phyloP scores from a whole-genome alignment of 352 stramenopile species.

The Pythium phragmitis region DNA sequence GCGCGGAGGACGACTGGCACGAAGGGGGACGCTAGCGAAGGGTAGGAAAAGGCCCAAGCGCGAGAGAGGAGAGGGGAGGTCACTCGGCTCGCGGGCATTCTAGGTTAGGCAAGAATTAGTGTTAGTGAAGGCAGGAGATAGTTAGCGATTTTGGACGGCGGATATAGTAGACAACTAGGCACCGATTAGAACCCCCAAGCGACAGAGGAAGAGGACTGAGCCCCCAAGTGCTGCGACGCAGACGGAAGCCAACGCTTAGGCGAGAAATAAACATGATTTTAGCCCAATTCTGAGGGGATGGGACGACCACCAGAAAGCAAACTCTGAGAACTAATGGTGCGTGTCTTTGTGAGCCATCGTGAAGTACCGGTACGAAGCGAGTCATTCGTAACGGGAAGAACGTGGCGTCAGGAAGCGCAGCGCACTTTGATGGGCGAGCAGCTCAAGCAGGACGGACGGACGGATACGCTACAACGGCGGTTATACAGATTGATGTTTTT shows the following conservation, averaged over 20 bases:
- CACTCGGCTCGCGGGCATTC: background rate
- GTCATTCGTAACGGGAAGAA: no score
- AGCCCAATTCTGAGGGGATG: background rate
- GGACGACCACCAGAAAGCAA: constrained; percentile 28
- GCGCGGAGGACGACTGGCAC: no score
- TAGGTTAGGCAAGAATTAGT: constrained; percentile 13
- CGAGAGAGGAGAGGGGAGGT: no score
- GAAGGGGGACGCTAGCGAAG: no score
- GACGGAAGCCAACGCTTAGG: no score
- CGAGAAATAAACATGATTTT: constrained; percentile 5
- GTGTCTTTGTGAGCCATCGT: constrained; percentile 9
- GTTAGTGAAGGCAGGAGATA: constrained; percentile 1
- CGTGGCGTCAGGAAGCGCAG: background rate
- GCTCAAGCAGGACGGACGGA: background rate
- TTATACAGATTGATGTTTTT: constrained; percentile 15
- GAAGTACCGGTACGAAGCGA: background rate
- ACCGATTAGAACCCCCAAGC: constrained; percentile 2
- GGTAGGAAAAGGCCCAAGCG: no score
- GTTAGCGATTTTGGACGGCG: constrained; percentile 10
- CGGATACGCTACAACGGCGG: background rate
- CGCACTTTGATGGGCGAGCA: background rate
- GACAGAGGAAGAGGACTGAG: background rate
- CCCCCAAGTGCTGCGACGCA: background rate
- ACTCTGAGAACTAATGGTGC: constrained; percentile 6
- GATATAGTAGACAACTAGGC: constrained; percentile 17